Conservation (phyloP, 768 basidiomycete genomes). For the Dioszegia aurantiaca region DNA sequence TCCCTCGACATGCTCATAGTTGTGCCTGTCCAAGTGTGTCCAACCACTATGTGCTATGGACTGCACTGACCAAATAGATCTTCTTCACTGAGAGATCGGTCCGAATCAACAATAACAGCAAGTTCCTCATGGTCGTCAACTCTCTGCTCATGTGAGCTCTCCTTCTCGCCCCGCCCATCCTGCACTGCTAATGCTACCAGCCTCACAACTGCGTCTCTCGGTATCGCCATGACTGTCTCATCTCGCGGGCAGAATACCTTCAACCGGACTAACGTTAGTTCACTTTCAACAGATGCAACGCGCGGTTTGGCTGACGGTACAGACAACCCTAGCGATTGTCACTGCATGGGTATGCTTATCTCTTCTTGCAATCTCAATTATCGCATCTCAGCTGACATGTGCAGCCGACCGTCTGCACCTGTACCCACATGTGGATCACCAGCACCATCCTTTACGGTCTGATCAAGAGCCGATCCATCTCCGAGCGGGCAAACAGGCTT, state of each 20-base stretch:
- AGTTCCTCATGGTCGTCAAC: neutral
- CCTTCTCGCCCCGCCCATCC: neutral
- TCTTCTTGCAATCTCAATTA: too few relatives aligned
- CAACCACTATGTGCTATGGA: too few relatives aligned
- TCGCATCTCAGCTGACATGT: neutral
- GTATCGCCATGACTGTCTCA: neutral
- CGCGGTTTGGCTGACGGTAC: neutral
- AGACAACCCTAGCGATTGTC: neutral
- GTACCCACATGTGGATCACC: conserved; percentile 10
- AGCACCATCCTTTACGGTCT: conserved; percentile 12
- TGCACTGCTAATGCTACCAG: conserved; percentile 1
- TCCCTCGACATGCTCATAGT: conserved; percentile 15
- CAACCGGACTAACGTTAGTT: neutral
- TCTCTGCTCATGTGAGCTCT: conserved; percentile 9
- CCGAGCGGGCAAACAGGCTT: conserved; percentile 6
- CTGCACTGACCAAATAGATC: conserved; percentile 1
- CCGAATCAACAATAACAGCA: conserved; percentile 10
- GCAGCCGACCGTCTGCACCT: conserved; percentile 8
- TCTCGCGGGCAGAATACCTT: conserved; percentile 2
- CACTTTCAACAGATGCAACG: too few relatives aligned
- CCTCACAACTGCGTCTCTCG: conserved; percentile 3
- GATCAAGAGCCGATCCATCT: neutral
- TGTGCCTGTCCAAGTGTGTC: conserved; percentile 10
- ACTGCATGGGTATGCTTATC: conserved; percentile 13
- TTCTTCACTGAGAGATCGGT: conserved; percentile 9